Conservation (phyloP, 257 asterid genomes). For the Datura wrightii region DNA sequence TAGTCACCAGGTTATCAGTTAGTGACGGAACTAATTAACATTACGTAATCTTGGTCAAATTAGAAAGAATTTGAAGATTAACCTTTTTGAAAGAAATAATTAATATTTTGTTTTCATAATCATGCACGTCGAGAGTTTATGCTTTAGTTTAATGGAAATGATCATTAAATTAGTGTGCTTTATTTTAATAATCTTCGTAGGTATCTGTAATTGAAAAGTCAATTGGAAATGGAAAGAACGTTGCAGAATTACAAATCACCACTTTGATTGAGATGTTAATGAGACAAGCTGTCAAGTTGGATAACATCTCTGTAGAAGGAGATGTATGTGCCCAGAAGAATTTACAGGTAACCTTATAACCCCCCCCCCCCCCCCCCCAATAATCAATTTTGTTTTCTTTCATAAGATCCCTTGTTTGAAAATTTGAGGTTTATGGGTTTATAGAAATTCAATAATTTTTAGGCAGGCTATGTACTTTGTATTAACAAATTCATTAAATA, state of each 20-base stretch:
- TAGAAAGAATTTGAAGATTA: background rate
- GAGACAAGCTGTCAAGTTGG: conserved; percentile 74
- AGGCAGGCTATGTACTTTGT: too few relatives aligned
- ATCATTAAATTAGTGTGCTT: background rate
- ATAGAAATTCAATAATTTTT: background rate
- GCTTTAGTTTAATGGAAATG: background rate
- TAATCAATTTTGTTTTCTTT: background rate
- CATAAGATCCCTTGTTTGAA: background rate
- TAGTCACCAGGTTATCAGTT: background rate
- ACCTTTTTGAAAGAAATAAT: background rate
- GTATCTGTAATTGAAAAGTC: conserved; percentile 63
- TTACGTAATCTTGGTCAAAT: background rate
- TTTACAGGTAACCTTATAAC: conserved; percentile 49
- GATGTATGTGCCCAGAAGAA: conserved; percentile 57
- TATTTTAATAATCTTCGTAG: conserved; percentile 34
- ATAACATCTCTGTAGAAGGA: conserved; percentile 49
- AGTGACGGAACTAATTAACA: background rate
- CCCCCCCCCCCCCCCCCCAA: too few relatives aligned
- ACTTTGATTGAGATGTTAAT: conserved; percentile 73
- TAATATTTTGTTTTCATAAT: background rate
- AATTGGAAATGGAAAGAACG: conserved; percentile 62
- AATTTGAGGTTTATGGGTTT: background rate
- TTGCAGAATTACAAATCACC: conserved; percentile 69
- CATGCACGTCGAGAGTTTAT: background rate
- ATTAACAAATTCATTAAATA: too few relatives aligned